phyloP scores from a whole-genome alignment of 2,329 filamentous ascomycete species.

The Trichoderma simmonsii region DNA sequence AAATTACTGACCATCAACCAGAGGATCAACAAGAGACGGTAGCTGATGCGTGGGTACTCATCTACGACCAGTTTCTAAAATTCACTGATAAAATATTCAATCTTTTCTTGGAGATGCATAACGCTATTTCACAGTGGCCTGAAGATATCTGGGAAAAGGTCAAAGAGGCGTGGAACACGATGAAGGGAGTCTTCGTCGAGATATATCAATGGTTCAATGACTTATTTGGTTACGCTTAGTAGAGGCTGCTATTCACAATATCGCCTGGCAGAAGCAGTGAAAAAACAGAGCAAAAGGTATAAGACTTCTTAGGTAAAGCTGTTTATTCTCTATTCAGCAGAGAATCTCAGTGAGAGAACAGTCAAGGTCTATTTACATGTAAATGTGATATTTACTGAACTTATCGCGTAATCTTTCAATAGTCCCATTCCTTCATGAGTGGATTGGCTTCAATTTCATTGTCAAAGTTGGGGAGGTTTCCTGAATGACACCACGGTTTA shows the following conservation, averaged over 20 bases:
- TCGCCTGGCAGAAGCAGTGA: neutral
- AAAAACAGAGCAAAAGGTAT: neutral
- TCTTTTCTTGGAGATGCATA: neutral
- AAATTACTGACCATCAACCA: neutral
- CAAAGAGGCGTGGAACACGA: neutral
- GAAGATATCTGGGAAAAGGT: neutral
- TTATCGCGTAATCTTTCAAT: neutral
- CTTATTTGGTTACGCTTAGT: neutral
- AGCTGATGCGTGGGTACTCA: neutral
- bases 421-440: neutral
- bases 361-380: neutral
- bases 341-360: neutral
- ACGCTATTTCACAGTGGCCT: neutral
- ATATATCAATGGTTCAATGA: neutral
- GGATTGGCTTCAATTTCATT: slow-evolving; percentile 25
- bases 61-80: neutral
- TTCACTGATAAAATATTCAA: neutral
- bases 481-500: slow-evolving; percentile 72
- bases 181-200: neutral
- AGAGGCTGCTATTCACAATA: neutral
- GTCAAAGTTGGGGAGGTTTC: slow-evolving; percentile 56
- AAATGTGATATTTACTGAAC: neutral
- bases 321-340: neutral
- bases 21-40: neutral
- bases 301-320: neutral